phyloP scores from a whole-genome alignment of 73 alveolate genomes.

The Paramecium primaurelia region DNA sequence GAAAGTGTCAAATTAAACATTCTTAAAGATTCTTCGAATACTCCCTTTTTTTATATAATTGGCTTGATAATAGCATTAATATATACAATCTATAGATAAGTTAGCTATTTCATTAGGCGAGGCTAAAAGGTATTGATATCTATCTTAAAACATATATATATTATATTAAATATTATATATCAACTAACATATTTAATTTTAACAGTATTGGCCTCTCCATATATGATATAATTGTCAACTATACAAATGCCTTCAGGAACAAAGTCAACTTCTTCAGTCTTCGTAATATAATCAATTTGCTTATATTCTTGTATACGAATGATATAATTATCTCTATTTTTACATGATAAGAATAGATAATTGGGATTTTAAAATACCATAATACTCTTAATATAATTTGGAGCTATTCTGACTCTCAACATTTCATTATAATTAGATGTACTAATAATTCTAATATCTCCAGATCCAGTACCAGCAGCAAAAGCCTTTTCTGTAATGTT shows the following conservation, averaged over 20 bases:
- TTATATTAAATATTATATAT: not conserved
- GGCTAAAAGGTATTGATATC: not conserved
- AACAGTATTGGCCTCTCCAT: conserved; percentile 23
- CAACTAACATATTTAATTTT: not conserved
- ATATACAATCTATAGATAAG: not conserved
- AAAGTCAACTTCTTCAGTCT: not conserved
- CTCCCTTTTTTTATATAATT: not conserved
- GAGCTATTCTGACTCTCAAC: not conserved
- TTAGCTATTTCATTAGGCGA: not conserved
- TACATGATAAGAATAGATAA: not conserved
- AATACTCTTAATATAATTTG: not conserved
- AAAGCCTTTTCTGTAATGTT: not conserved
- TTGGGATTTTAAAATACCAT: not conserved
- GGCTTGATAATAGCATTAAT: not conserved
- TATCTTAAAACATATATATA: not conserved
- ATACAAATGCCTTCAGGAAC: not conserved
- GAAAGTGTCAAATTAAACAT: not conserved
- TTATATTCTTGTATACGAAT: not conserved
- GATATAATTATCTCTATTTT: not conserved
- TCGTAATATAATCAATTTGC: not conserved
- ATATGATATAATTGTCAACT: not conserved
- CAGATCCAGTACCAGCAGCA: not conserved
- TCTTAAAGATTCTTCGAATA: conserved; percentile 22
- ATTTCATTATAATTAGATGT: not conserved
- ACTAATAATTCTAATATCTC: not conserved